Conservation (phyloP, 352 stramenopile species). For the Blastocystis sp. region DNA sequence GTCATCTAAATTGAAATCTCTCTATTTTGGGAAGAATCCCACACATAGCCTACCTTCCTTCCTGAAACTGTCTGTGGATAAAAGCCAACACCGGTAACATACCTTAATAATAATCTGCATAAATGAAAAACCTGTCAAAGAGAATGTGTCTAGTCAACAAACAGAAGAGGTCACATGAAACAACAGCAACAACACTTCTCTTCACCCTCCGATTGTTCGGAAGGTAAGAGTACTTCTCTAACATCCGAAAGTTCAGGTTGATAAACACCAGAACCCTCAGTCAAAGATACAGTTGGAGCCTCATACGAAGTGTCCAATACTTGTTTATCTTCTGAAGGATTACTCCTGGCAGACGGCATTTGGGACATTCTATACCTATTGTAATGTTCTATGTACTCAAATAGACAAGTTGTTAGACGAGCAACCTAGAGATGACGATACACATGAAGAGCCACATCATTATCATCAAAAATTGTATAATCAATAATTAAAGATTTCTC, state of each 20-base stretch:
- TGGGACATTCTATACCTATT: neutral
- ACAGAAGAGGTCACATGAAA: neutral
- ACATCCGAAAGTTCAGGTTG: neutral
- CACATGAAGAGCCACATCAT: neutral
- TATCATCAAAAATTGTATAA: slow-evolving; percentile 50
- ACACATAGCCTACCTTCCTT: slow-evolving; percentile 6
- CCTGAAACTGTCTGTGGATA: slow-evolving; percentile 36
- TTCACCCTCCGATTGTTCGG: neutral
- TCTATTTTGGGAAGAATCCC: neutral
- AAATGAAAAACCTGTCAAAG: neutral
- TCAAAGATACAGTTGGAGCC: no score
- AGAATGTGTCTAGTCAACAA: slow-evolving; percentile 12
- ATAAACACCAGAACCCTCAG: no score
- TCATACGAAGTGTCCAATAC: neutral
- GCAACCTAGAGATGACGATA: neutral
- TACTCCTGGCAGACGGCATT: neutral
- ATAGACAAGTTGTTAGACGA: slow-evolving; percentile 11
- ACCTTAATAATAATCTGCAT: slow-evolving; percentile 62
- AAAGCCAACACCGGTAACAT: neutral
- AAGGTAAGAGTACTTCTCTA: neutral
- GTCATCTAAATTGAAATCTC: slow-evolving; percentile 62
- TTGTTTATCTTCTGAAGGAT: neutral
- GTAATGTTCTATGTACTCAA: slow-evolving; percentile 58
- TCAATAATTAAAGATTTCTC: neutral
- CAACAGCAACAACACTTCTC: slow-evolving; percentile 2